Percentiles rank a stretch among this genome's conserved stretches.
Evolutionary conservation across 2,329 filamentous ascomycete species (phyloP).

Genomic region (Talaromyces marneffei): DNA sequence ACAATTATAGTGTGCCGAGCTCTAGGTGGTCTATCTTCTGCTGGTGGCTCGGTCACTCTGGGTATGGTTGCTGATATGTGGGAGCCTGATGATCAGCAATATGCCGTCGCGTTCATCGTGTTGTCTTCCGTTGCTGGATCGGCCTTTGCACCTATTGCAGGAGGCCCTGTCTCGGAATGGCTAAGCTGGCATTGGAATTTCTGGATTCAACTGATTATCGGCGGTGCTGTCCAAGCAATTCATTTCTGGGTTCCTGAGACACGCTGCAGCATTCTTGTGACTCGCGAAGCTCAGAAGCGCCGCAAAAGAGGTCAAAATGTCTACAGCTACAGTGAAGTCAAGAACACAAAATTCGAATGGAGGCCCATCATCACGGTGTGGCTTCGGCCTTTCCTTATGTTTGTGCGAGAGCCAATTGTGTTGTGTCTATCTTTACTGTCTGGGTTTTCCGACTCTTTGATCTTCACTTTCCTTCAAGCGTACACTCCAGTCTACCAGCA

Average conservation of each 20-base stretch:
- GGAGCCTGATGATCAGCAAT: slow-evolving; percentile 52
- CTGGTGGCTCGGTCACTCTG: slow-evolving; percentile 59
- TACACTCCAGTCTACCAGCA: slow-evolving; percentile 56
- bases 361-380: slow-evolving; percentile 54
- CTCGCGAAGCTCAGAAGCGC: slow-evolving; percentile 52
- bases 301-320: slow-evolving; percentile 55
- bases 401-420: slow-evolving; percentile 60
- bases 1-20: slow-evolving; percentile 63
- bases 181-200: slow-evolving; percentile 56
- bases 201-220: slow-evolving; percentile 58
- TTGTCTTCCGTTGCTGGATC: slow-evolving; percentile 53
- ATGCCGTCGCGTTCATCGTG: slow-evolving; percentile 56
- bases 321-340: slow-evolving; percentile 67
- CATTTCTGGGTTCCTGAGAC: slow-evolving; percentile 53
- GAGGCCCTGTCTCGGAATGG: slow-evolving; percentile 48
- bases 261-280: slow-evolving; percentile 52
- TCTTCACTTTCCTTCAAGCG: slow-evolving; percentile 62
- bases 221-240: slow-evolving; percentile 48
- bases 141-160: slow-evolving; percentile 43
- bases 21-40: slow-evolving; percentile 58
- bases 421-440: slow-evolving; percentile 56
- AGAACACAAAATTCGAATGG: slow-evolving; percentile 49
- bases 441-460: slow-evolving; percentile 59
- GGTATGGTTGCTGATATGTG: slow-evolving; percentile 62
- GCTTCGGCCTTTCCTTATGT: slow-evolving; percentile 59